Base-by-base conservation (phyloP, 371 early-diverging fungal genomes). In the Dentiscutata heterogama region DNA sequence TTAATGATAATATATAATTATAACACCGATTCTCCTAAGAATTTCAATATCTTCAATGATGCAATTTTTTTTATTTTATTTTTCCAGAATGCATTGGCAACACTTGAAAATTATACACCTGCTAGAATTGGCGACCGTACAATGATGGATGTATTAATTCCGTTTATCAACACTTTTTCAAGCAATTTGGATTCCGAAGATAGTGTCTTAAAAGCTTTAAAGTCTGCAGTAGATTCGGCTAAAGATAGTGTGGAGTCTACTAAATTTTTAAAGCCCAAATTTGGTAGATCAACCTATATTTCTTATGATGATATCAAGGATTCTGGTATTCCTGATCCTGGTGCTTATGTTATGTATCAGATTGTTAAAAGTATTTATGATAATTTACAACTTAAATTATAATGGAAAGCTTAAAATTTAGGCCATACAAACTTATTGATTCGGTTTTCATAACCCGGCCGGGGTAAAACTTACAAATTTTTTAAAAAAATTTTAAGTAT, bases 71-170 rank as follows among this genome's bases (percentile, higher is more conserved):
- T 29, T 16, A 10, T 31, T 31, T 67, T 18, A 71, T 25, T 27
- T 70, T n/a, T 39, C 16, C 35, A 72, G 74, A 39, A 25, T 22
- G 95, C 93, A 2, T 81, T 95, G 20, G 85, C 88, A 20, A 89
- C 92, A 1, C 84, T 95, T 6, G 88, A 91, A 84, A 85, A 85
- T 70, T 94, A 95, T 84, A 95, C 95, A 0, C 88, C 89, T 1
- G 96, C 96, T 8, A 88, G 91, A 27, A 88, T 88, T 16, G 96
- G 96, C 27, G 94, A 95, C 77, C 92, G 96, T 61, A 96, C 96
- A 0, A 80, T 96, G 79, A 91, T 96, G 83, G 96, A 96, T 83
- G 91, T 91, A 1, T 85, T 96, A 72, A 88, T 89, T 64, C 95
- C 96, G 1, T 93, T 94, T 87, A 86, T 93, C 2, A 86, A 85